Evolutionary conservation across 495 filamentous ascomycete genomes (phyloP).

Genomic region (Lasiosphaeria hispida): DNA sequence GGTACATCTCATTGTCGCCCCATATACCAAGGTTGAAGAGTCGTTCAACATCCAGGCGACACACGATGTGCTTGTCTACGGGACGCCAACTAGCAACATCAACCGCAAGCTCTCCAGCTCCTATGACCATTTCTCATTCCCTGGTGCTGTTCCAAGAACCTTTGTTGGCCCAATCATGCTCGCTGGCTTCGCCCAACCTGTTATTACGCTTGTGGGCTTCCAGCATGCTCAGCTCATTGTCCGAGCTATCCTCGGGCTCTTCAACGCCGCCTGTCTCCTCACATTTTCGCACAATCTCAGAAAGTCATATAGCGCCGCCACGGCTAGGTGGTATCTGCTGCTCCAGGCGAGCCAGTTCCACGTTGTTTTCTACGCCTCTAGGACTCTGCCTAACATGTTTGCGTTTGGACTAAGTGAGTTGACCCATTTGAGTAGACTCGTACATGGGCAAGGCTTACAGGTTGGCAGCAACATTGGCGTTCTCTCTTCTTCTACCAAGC

Average conservation of each 20-base stretch:
- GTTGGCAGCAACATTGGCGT: conserved; percentile 60
- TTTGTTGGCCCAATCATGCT: conserved; percentile 79
- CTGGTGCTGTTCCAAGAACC: conserved; percentile 85
- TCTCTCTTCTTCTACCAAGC: conserved; percentile 65
- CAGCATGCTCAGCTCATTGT: conserved; percentile 55
- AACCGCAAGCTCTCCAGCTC: conserved; percentile 46
- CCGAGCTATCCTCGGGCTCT: conserved; percentile 72
- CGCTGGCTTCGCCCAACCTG: conserved; percentile 63
- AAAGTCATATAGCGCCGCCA: conserved; percentile 63
- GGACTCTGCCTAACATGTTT: conserved; percentile 95
- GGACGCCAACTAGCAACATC: conserved; percentile 60
- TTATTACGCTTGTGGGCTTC: conserved; percentile 49
- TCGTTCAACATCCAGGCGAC: conserved; percentile 96
- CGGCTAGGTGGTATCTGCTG: conserved; percentile 78
- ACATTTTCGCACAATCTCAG: conserved; percentile 62
- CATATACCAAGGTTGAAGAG: conserved; percentile 98
- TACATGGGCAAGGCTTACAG: neutral
- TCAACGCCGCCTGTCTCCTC: conserved; percentile 68
- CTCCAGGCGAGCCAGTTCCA: conserved; percentile 90
- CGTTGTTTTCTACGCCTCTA: conserved; percentile 87
- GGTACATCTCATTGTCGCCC: conserved; percentile 72
- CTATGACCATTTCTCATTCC: conserved; percentile 92
- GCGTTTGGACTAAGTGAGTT: conserved; percentile 75
- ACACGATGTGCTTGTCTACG: conserved; percentile 83
- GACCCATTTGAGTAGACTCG: neutral